Base-by-base conservation (phyloP, 306 rosid species). In the Trichosanthes cucumerina region DNA sequence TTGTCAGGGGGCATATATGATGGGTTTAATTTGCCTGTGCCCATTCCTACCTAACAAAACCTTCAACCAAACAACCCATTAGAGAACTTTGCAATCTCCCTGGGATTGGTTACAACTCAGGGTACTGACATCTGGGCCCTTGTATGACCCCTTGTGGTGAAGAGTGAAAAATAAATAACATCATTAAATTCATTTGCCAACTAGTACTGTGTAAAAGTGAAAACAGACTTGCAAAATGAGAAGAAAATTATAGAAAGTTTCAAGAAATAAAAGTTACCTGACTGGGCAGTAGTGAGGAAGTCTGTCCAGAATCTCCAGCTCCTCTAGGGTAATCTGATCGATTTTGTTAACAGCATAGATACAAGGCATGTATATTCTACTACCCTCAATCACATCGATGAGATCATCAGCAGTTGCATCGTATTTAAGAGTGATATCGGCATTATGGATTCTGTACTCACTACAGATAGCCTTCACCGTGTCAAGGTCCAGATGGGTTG, bases 371-470 rank as follows among this genome's bases (percentile, higher is more conserved):
- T 96, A 96, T 75, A 91, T 84, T 84, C 97, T 88, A 80, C 97
- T 96, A 49, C 96, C 98, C 86, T 96, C 99, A 56, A 96, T 96
- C 57, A 96, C 97, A 86, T 96, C 97, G 57, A 96, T 92, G 78
- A 96, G 97, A 82, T 92, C 99, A 90, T 96, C 99, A 0, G 93
- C 99, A 69, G 99, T 92, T 79, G 97, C 99, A 87, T 96, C 98
- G 80, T 53, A 95, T 80, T 96, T 84, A 52, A 95, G 97, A 84
- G 97, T 95, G 81, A 95, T 95, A 86, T 95, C 98, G 13, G 98
- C 99, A 65, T 95, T 95, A 85, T 95, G 98, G 52, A 95, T 90
- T 86, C 90, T 88, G 87, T 95, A 95, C 86, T 95, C 98, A 23
- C 96, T 88, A 73, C 99, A 95, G 82, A 92, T 95, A 56, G 97